Percentiles rank a stretch among this genome's conserved stretches.
Conservation (phyloP, 805 yeast genomes). For the Kuraishia borneana region DNA sequence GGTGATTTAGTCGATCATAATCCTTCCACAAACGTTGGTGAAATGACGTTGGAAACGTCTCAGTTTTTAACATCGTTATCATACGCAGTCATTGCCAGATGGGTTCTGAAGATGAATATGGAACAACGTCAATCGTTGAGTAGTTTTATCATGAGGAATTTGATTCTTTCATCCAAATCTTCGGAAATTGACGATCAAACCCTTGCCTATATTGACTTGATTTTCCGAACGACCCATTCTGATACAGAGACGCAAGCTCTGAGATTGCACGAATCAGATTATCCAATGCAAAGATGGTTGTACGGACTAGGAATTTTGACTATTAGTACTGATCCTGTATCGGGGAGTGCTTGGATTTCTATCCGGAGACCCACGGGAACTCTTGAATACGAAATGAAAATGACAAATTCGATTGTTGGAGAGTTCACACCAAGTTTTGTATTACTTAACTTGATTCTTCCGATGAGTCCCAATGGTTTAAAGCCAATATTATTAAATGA, state of each 20-base stretch:
- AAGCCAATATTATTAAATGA: conserved; percentile 9
- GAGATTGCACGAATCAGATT: conserved; percentile 7
- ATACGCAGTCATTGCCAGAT: conserved; percentile 53
- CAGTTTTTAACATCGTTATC: conserved; percentile 55
- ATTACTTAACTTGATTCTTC: conserved; percentile 9
- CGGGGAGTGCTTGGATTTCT: conserved; percentile 40
- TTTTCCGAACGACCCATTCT: conserved; percentile 54
- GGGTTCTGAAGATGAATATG: conserved; percentile 59
- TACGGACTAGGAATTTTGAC: conserved; percentile 46
- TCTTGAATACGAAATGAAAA: conserved; percentile 26
- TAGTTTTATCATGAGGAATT: conserved; percentile 49
- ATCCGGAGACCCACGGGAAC: conserved; percentile 63
- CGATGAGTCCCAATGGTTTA: conserved; percentile 4
- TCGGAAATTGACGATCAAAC: conserved; percentile 36
- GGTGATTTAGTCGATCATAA: neutral
- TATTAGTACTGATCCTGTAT: conserved; percentile 37
- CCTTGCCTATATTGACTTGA: conserved; percentile 54
- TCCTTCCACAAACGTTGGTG: conserved; percentile 39
- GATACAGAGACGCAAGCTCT: too few species aligned
- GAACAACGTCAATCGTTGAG: conserved; percentile 48
- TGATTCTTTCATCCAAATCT: conserved; percentile 24
- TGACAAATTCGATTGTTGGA: conserved; percentile 17
- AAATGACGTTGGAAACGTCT: conserved; percentile 38
- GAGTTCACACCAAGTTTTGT: conserved; percentile 13
- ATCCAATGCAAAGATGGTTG: conserved; percentile 39